Evolutionary conservation across 1,284 basidiomycete genomes (phyloP).

Genomic region (Phellinidium pouzarii): DNA sequence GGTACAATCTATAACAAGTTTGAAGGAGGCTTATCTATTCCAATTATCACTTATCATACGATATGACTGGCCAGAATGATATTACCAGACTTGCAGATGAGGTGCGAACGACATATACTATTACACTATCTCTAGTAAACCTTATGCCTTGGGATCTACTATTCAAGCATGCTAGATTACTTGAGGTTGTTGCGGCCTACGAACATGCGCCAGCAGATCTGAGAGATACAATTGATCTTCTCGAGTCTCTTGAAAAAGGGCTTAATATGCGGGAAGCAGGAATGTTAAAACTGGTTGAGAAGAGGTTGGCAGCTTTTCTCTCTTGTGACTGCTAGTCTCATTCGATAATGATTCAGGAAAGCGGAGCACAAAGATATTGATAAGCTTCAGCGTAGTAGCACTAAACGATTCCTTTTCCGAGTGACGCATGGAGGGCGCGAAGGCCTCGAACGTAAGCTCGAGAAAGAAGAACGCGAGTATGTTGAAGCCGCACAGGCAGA

Average conservation of each 20-base stretch:
- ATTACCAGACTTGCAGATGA: no score
- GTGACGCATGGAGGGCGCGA: constrained; percentile 15
- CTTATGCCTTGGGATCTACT: no score
- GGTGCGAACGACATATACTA: no score
- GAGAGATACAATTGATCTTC: not conserved
- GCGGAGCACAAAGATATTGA: constrained; percentile 17
- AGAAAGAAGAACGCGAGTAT: constrained; percentile 18
- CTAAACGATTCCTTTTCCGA: constrained; percentile 12
- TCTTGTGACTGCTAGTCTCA: not conserved
- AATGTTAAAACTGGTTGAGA: constrained; percentile 12
- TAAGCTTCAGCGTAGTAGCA: constrained; percentile 15
- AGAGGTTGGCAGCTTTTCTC: constrained; percentile 3
- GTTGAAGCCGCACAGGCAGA: constrained; percentile 17
- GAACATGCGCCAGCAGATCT: constrained; percentile 17
- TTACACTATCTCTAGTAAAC: no score
- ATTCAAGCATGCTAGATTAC: constrained; percentile 13
- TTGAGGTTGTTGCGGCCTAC: constrained; percentile 6
- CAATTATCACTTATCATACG: no score
- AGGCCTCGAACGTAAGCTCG: constrained; percentile 13
- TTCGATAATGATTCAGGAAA: constrained; percentile 6
- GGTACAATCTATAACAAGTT: no score
- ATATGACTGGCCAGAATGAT: no score
- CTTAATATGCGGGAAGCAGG: constrained; percentile 1
- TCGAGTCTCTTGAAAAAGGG: constrained; percentile 10
- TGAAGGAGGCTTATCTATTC: no score